phyloP scores from a whole-genome alignment of 495 filamentous ascomycete genomes.

The Trichoderma reesei region DNA sequence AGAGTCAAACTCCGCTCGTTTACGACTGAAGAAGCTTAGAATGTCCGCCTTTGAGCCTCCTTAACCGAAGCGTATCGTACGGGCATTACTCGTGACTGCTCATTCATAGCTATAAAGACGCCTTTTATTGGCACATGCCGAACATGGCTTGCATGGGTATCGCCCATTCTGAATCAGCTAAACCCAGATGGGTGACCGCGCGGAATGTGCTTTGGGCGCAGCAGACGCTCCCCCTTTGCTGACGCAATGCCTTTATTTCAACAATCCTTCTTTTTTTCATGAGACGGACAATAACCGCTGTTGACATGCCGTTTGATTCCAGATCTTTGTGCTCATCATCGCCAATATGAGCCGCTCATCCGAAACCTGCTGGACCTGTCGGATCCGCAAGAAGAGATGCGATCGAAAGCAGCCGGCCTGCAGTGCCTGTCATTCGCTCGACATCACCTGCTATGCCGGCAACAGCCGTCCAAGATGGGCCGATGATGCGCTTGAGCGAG shows the following conservation, averaged over 20 bases:
- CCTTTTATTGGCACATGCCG: too few species aligned
- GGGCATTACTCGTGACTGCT: too few species aligned
- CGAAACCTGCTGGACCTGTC: constrained; percentile 42
- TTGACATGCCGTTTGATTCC: neutral
- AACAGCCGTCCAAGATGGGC: constrained; percentile 46
- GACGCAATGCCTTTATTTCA: neutral
- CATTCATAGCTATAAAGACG: too few species aligned
- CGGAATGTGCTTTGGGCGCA: neutral
- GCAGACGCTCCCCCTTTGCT: neutral
- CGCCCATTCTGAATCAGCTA: neutral
- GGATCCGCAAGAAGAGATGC: constrained; percentile 46
- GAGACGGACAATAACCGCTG: neutral
- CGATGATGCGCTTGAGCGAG: constrained; percentile 38
- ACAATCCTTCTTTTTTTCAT: neutral
- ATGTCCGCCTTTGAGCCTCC: neutral
- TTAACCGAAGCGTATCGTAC: neutral
- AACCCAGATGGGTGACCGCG: neutral
- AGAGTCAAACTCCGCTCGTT: too few species aligned
- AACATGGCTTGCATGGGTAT: too few species aligned
- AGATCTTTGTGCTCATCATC: neutral
- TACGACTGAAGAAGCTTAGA: too few species aligned
- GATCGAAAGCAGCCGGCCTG: constrained; percentile 41
- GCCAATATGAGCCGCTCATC: neutral
- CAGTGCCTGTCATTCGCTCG: constrained; percentile 31
- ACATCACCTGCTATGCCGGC: constrained; percentile 39